These are phyloP conservation scores for Ophiostoma tasmaniense DNA, from an alignment of 2,329 filamentous ascomycete genomes.

Conservation along the genomic window DNA sequence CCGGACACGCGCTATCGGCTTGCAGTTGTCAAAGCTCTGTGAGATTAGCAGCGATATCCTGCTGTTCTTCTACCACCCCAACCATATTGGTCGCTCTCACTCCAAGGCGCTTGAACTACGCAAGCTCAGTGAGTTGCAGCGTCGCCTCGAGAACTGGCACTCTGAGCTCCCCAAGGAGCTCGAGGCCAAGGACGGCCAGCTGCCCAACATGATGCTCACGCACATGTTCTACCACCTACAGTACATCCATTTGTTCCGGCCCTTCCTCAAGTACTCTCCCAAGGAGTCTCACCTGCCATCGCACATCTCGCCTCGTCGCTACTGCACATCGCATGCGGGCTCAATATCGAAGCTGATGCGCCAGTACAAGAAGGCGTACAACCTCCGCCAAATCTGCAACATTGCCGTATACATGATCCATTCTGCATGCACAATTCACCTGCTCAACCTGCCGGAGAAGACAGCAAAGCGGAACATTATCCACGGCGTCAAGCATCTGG, in stretches of 20 bases:
- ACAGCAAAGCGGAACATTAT: conserved; percentile 82
- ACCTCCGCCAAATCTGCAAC: conserved; percentile 88
- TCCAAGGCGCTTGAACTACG: conserved; percentile 81
- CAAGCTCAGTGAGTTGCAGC: conserved; percentile 85
- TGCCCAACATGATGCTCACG: conserved; percentile 69
- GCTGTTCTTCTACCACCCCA: conserved; percentile 83
- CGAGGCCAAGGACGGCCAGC: conserved; percentile 78
- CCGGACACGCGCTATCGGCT: conserved; percentile 68
- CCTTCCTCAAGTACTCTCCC: conserved; percentile 61
- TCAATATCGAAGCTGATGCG: conserved; percentile 91
- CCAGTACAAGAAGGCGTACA: conserved; percentile 86
- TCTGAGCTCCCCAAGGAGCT: conserved; percentile 76
- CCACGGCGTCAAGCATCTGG: conserved; percentile 82
- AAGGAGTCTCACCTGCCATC: conserved; percentile 71
- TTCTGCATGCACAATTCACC: conserved; percentile 86
- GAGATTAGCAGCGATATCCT: conserved; percentile 92
- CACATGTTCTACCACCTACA: conserved; percentile 94
- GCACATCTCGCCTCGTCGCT: conserved; percentile 81
- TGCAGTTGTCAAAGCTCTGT: conserved; percentile 75
- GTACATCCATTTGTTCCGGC: conserved; percentile 17
- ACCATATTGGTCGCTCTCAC: conserved; percentile 50
- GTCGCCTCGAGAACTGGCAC: conserved; percentile 82
- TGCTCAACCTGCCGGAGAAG: conserved; percentile 88
- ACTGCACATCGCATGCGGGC: conserved; percentile 82
- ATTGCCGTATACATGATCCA: conserved; percentile 94